Percentiles rank a stretch among this genome's conserved stretches.
phyloP scores from a whole-genome alignment of 1,284 basidiomycete genomes.

The Porodaedalea pini region DNA sequence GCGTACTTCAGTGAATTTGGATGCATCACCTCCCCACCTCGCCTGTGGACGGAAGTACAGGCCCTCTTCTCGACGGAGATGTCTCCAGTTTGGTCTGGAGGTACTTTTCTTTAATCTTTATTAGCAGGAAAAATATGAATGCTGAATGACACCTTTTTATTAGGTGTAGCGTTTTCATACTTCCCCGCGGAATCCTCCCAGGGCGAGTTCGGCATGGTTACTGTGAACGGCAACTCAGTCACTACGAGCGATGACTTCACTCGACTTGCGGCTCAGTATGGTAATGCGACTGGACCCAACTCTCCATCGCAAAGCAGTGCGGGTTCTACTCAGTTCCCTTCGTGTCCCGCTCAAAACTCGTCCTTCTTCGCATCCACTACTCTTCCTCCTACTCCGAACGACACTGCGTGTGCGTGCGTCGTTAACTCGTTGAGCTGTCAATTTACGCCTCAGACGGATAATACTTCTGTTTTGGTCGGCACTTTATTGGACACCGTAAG shows the following conservation, averaged over 20 bases:
- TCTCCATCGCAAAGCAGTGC: constrained; percentile 56
- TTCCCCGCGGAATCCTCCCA: constrained; percentile 67
- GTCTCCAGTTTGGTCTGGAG: constrained; percentile 82
- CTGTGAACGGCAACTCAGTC: constrained; percentile 63
- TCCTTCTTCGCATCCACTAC: constrained; percentile 63
- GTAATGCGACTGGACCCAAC: constrained; percentile 56
- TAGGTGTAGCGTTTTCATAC: constrained; percentile 74
- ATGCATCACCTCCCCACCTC: constrained; percentile 60
- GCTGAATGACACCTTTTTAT: background rate
- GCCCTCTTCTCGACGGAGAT: constrained; percentile 74
- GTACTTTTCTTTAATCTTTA: constrained; percentile 32
- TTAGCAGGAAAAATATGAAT: no score
- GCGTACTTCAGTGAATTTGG: constrained; percentile 93
- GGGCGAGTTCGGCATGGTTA: constrained; percentile 84
- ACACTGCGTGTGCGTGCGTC: constrained; percentile 76
- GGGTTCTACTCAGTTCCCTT: constrained; percentile 51
- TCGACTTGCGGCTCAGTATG: constrained; percentile 62
- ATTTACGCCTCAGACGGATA: constrained; percentile 59
- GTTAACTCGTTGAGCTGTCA: constrained; percentile 65
- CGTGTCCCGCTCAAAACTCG: constrained; percentile 61
- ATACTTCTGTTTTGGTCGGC: constrained; percentile 69
- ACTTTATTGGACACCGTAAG: constrained; percentile 55
- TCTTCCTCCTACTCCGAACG: constrained; percentile 82
- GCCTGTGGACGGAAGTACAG: constrained; percentile 78
- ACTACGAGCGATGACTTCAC: constrained; percentile 66